These are phyloP conservation scores for Phytophthora foliorum DNA, from an alignment of 352 stramenopile genomes.

Conservation along the genomic window DNA sequence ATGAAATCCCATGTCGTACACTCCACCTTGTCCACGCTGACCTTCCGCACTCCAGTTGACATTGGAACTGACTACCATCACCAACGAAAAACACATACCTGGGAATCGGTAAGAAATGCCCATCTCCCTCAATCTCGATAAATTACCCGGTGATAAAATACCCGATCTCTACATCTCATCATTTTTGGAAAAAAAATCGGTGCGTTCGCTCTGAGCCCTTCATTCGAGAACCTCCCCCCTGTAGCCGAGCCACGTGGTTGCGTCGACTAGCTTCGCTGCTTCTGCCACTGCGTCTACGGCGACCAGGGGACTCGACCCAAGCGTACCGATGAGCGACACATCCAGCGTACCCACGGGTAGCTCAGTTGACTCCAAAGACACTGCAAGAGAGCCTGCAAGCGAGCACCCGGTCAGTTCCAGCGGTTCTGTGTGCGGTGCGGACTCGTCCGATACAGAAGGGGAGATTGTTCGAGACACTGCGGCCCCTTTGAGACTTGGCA, in stretches of 20 bases:
- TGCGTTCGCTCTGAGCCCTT: not conserved
- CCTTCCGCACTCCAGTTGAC: no score
- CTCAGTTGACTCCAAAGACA: no score
- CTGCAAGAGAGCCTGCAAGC: no score
- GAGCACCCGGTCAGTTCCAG: not conserved
- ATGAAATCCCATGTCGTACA: no score
- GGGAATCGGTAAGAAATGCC: no score
- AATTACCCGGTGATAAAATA: no score
- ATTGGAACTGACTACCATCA: no score
- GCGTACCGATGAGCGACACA: not conserved
- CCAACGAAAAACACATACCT: no score
- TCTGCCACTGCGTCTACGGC: no score
- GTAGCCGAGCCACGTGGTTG: not conserved
- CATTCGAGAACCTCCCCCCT: not conserved
- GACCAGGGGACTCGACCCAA: not conserved
- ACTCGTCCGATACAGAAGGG: constrained; percentile 6
- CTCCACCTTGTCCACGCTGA: no score
- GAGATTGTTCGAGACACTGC: not conserved
- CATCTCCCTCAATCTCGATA: no score
- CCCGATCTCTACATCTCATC: not conserved
- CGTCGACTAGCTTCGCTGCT: not conserved
- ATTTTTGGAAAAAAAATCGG: not conserved
- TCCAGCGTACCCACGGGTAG: no score
- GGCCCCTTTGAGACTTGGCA: constrained; percentile 1
- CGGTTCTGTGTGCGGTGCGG: not conserved